Evolutionary conservation across 2,329 filamentous ascomycete genomes (phyloP).

Genomic region (Diplodia mutila): DNA sequence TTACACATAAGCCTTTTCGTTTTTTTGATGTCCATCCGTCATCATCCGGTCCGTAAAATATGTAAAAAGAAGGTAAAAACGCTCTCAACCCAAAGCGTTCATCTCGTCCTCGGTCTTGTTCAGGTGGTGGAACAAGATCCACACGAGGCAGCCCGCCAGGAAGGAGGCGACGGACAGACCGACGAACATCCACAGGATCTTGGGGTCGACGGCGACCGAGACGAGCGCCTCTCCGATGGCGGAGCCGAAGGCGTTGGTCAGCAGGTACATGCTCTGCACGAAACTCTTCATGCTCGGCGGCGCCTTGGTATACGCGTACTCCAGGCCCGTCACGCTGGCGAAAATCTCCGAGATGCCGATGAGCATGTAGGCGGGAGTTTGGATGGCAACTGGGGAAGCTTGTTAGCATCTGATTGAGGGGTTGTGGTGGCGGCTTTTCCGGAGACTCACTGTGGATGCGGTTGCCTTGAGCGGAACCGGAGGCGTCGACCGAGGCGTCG

Average conservation of each 20-base stretch:
- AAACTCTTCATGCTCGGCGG: slow-evolving; percentile 54
- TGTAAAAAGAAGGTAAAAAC: neutral
- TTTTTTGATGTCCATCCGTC: neutral
- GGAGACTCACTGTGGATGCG: slow-evolving; percentile 43
- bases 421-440: neutral
- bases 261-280: slow-evolving; percentile 59
- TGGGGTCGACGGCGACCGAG: slow-evolving; percentile 64
- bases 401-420: neutral
- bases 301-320: slow-evolving; percentile 55
- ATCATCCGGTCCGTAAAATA: neutral
- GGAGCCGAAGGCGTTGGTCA: slow-evolving; percentile 64
- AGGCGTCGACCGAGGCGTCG: slow-evolving; percentile 34
- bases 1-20: neutral
- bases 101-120: slow-evolving; percentile 43
- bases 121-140: slow-evolving; percentile 44
- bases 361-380: slow-evolving; percentile 53
- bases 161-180: slow-evolving; percentile 39
- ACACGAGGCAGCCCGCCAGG: slow-evolving; percentile 40
- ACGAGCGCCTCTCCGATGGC: slow-evolving; percentile 67
- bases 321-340: slow-evolving; percentile 52
- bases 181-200: slow-evolving; percentile 66
- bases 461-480: slow-evolving; percentile 39
- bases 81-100: slow-evolving; percentile 38
- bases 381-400: slow-evolving; percentile 42
- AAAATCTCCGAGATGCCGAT: slow-evolving; percentile 55